phyloP scores from a whole-genome alignment of 495 filamentous ascomycete species.

The Jackrogersella multiformis region DNA sequence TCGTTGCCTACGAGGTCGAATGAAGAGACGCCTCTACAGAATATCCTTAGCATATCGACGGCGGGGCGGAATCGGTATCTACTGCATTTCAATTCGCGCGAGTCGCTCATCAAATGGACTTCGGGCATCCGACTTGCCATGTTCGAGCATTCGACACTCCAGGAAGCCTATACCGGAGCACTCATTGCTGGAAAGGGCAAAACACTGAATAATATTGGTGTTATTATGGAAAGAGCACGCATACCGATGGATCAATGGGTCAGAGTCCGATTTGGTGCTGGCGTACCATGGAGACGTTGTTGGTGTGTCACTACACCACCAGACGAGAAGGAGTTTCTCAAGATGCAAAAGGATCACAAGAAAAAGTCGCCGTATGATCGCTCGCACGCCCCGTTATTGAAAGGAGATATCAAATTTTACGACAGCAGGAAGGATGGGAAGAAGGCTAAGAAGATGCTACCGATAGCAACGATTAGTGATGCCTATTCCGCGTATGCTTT shows the following conservation, averaged over 20 bases:
- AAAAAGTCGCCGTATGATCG: conserved; percentile 87
- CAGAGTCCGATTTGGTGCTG: conserved; percentile 92
- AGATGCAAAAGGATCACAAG: conserved; percentile 82
- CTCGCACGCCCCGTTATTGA: conserved; percentile 67
- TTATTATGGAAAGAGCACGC: conserved; percentile 81
- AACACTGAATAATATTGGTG: conserved; percentile 81
- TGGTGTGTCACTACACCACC: conserved; percentile 95
- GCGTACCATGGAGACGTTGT: conserved; percentile 94
- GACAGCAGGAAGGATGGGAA: conserved; percentile 74
- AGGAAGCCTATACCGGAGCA: conserved; percentile 96
- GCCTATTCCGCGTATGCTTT: conserved; percentile 94
- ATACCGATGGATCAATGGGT: conserved; percentile 92
- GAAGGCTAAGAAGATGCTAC: conserved; percentile 88
- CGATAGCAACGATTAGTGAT: conserved; percentile 90
- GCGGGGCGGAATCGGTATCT: conserved; percentile 95
- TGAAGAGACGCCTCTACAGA: conserved; percentile 81
- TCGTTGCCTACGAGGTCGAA: conserved; percentile 81
- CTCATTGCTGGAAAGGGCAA: conserved; percentile 96
- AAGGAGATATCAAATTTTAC: conserved; percentile 93
- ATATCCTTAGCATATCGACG: conserved; percentile 93
- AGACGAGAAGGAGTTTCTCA: conserved; percentile 88
- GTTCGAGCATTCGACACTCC: conserved; percentile 91
- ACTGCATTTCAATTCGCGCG: conserved; percentile 92
- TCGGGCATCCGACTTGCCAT: conserved; percentile 93
- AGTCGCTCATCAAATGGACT: conserved; percentile 95